A percentile compares a stretch with the other conserved stretches of the same genome.
These are phyloP conservation scores for Purpureocillium lavendulum DNA, from an alignment of 2,329 filamentous ascomycete genomes.

Conservation along the genomic window DNA sequence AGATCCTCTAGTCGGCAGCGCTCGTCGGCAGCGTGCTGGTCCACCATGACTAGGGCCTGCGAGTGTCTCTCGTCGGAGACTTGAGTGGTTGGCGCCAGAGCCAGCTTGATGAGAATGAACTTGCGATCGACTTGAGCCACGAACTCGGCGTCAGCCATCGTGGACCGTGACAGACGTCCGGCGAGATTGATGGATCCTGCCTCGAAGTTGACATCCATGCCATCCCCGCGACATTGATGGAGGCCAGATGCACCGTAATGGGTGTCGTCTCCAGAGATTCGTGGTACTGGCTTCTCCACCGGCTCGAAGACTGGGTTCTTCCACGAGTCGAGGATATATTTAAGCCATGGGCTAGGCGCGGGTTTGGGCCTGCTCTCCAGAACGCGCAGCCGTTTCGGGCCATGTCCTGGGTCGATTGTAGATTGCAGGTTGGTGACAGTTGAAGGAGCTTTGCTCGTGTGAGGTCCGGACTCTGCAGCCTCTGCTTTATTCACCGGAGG, in stretches of 20 bases:
- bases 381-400: background rate
- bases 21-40: conserved; percentile 95
- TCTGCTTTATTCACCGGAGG: background rate
- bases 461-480: background rate
- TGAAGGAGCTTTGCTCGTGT: too few relatives aligned
- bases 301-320: conserved; percentile 66
- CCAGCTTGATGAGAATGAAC: conserved; percentile 67
- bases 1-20: conserved; percentile 70
- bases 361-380: conserved; percentile 5
- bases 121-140: conserved; percentile 84
- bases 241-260: background rate
- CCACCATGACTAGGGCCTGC: conserved; percentile 66
- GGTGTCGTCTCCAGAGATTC: conserved; percentile 16
- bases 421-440: too few relatives aligned
- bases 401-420: background rate
- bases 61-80: conserved; percentile 1
- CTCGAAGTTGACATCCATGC: conserved; percentile 18
- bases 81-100: conserved; percentile 9
- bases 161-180: conserved; percentile 51
- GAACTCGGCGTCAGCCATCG: conserved; percentile 52
- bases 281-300: conserved; percentile 36
- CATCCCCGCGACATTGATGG: conserved; percentile 3
- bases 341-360: conserved; percentile 44
- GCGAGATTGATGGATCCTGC: conserved; percentile 18
- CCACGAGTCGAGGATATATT: conserved; percentile 56